Percentiles rank a stretch among this genome's conserved stretches.
phyloP scores from a whole-genome alignment of 2,329 filamentous ascomycete genomes.

The Helminthosporium solani region DNA sequence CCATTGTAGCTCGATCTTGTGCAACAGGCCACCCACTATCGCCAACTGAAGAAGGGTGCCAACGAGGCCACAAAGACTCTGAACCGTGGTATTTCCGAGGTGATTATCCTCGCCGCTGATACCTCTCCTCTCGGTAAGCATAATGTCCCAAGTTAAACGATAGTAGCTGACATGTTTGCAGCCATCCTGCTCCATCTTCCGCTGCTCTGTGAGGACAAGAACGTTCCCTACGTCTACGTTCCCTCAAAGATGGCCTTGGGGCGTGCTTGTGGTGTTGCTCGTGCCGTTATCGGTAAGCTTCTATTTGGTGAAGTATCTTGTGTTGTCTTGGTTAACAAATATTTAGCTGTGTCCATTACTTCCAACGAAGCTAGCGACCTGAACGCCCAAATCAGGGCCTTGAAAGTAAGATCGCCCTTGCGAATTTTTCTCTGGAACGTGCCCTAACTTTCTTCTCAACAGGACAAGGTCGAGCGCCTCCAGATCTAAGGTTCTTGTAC shows the following conservation, averaged over 20 bases:
- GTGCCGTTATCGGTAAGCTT: background rate
- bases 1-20: constrained; percentile 37
- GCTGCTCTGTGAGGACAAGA: constrained; percentile 83
- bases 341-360: constrained; percentile 81
- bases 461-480: constrained; percentile 93
- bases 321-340: no score
- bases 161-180: no score
- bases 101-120: constrained; percentile 81
- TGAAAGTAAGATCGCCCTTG: background rate
- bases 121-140: constrained; percentile 80
- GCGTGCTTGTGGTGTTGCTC: constrained; percentile 44
- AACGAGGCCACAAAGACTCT: constrained; percentile 60
- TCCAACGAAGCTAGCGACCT: constrained; percentile 66
- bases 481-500: constrained; percentile 65
- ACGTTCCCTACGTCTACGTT: constrained; percentile 60
- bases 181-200: constrained; percentile 69
- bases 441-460: constrained; percentile 46
- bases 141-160: no score
- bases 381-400: constrained; percentile 76
- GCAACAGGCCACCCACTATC: constrained; percentile 33
- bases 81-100: constrained; percentile 85
- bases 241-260: constrained; percentile 86
- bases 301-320: no score
- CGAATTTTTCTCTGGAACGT: background rate
- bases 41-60: constrained; percentile 27